phyloP scores from a whole-genome alignment of 2,329 filamentous ascomycete species.

The Penicillium sp. region DNA sequence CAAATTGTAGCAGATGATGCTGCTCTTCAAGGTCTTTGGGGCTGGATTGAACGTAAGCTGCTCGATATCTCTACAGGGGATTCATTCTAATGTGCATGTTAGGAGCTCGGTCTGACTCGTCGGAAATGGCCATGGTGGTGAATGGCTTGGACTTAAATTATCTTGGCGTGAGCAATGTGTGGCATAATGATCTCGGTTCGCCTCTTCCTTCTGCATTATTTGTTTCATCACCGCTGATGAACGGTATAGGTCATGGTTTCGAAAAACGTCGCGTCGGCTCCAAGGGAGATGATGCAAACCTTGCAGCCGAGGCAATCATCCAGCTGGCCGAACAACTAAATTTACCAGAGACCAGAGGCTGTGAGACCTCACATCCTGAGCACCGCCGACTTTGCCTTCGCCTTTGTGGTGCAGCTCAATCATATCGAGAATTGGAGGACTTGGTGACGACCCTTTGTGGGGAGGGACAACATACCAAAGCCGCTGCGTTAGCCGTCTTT shows the following conservation, averaged over 20 bases:
- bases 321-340: conserved; percentile 52
- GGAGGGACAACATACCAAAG: conserved; percentile 59
- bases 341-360: conserved; percentile 52
- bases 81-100: neutral
- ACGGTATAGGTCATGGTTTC: conserved; percentile 31
- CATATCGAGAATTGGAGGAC: conserved; percentile 50
- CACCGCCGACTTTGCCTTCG: conserved; percentile 61
- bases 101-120: conserved; percentile 42
- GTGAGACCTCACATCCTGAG: conserved; percentile 53
- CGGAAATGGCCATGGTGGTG: conserved; percentile 55
- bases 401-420: conserved; percentile 59
- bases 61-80: neutral
- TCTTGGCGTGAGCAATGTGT: conserved; percentile 59
- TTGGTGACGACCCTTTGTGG: conserved; percentile 53
- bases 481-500: conserved; percentile 62
- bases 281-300: conserved; percentile 23
- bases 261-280: conserved; percentile 32
- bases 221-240: conserved; percentile 4
- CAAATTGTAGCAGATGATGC: conserved; percentile 56
- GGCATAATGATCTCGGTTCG: conserved; percentile 57
- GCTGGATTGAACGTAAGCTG: conserved; percentile 52
- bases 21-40: conserved; percentile 60
- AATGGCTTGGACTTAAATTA: conserved; percentile 61
- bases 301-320: conserved; percentile 45
- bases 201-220: neutral